These are phyloP conservation scores for Cladosporium austrohemisphaericum DNA, from an alignment of 2,329 filamentous ascomycete species.

Conservation along the genomic window DNA sequence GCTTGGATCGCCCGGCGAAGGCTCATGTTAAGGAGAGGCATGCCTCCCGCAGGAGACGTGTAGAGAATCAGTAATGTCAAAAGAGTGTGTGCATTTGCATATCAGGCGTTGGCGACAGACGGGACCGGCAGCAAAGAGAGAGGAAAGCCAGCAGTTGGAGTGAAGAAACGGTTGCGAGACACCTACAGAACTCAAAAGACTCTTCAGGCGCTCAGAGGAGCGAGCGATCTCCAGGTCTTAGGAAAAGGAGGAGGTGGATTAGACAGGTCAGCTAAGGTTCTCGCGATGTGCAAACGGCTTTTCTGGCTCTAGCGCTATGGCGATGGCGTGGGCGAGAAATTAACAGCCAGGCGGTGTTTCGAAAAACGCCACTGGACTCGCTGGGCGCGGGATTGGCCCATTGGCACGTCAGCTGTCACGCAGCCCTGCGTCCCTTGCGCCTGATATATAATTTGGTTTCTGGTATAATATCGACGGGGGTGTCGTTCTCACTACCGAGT, in stretches of 20 bases:
- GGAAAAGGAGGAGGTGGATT: constrained; percentile 9
- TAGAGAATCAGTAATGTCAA: not conserved
- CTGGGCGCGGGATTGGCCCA: not conserved
- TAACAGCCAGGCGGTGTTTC: not conserved
- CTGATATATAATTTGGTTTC: not conserved
- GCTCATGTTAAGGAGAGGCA: constrained; percentile 15
- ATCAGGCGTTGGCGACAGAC: not conserved
- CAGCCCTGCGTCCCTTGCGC: not conserved
- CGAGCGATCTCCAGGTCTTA: constrained; percentile 1
- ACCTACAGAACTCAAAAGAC: not conserved
- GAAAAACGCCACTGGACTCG: constrained; percentile 4
- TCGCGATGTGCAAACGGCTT: not conserved
- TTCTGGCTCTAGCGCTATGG: not conserved
- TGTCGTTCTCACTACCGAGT: not conserved
- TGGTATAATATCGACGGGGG: not conserved
- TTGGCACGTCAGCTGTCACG: not conserved
- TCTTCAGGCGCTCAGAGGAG: not conserved
- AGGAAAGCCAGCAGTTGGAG: not conserved
- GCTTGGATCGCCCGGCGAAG: constrained; percentile 14
- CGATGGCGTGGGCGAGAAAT: constrained; percentile 1
- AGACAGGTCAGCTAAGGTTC: not conserved
- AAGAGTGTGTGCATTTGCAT: not conserved
- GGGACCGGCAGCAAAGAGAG: too few relatives aligned
- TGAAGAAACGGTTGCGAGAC: constrained; percentile 3
- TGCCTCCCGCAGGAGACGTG: constrained; percentile 3